A percentile compares a stretch with the other conserved stretches of the same genome.
Evolutionary conservation across 768 basidiomycete species (phyloP).

Genomic region (Lactarius tabidus): DNA sequence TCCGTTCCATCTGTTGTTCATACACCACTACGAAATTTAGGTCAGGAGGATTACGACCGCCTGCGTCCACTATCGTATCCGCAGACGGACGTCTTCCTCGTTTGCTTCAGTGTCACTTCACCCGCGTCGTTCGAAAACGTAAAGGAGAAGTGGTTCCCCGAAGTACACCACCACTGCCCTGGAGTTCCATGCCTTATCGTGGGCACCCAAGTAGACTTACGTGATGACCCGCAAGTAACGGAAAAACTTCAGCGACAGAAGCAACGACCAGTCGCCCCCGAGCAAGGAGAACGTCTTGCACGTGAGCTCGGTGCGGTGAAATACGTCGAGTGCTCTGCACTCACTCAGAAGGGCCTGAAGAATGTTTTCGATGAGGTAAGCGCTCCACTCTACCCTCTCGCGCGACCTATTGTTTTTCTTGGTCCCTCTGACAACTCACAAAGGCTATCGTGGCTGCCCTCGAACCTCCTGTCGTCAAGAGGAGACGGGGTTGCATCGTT

Average conservation of each 20-base stretch:
- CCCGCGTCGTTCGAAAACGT: conserved; percentile 99
- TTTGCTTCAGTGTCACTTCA: conserved; percentile 98
- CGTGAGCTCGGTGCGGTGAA: conserved; percentile 97
- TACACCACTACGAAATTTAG: conserved; percentile 38
- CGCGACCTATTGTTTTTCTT: background rate
- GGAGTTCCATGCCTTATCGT: conserved; percentile 99
- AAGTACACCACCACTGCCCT: conserved; percentile 99
- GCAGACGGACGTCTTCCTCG: conserved; percentile 98
- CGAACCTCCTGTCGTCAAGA: conserved; percentile 91
- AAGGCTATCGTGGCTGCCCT: conserved; percentile 98
- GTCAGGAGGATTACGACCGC: conserved; percentile 99
- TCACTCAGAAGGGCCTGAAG: conserved; percentile 99
- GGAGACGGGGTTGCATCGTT: conserved; percentile 75
- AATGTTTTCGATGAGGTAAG: conserved; percentile 99
- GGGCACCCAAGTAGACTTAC: conserved; percentile 95
- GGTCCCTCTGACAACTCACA: conserved; percentile 3
- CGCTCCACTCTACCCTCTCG: conserved; percentile 20
- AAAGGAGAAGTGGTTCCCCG: conserved; percentile 99
- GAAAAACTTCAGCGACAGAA: conserved; percentile 97
- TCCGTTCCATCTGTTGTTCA: conserved; percentile 17
- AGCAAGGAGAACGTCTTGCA: conserved; percentile 93
- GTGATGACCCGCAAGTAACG: conserved; percentile 88
- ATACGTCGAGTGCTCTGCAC: conserved; percentile 97
- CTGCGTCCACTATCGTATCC: conserved; percentile 99
- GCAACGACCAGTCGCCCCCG: conserved; percentile 84